Percentiles rank a stretch among this genome's conserved stretches.
phyloP scores from a whole-genome alignment of 208 protist species.

The Crithidia acanthocephali region DNA sequence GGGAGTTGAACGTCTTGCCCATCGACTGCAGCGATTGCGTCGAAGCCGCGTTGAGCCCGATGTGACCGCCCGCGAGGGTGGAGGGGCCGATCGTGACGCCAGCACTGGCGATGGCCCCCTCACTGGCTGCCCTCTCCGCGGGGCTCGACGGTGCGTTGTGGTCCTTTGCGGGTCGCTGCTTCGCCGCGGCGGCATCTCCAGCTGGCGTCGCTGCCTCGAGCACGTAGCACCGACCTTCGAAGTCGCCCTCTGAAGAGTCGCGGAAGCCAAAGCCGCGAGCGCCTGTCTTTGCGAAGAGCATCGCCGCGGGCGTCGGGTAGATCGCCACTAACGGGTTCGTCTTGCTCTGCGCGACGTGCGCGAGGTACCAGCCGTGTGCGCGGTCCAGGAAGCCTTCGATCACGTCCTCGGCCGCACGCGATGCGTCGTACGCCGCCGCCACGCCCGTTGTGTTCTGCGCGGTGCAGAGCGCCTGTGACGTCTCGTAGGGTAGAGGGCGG shows the following conservation, averaged over 20 bases:
- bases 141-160: not conserved
- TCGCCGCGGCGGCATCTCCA: not conserved
- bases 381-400: constrained; percentile 62
- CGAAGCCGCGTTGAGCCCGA: constrained; percentile 12
- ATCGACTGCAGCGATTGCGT: not conserved
- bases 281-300: constrained; percentile 4
- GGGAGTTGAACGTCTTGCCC: constrained; percentile 65
- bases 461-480: constrained; percentile 15
- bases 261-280: not conserved
- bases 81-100: constrained; percentile 3
- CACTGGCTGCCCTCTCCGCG: not conserved
- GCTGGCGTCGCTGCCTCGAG: constrained; percentile 14
- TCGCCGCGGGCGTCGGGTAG: constrained; percentile 35
- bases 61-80: constrained; percentile 12
- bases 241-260: constrained; percentile 4
- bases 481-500: constrained; percentile 25
- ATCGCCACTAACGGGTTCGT: constrained; percentile 44
- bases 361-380: constrained; percentile 59
- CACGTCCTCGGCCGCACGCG: constrained; percentile 23
- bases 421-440: not conserved
- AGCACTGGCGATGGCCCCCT: not conserved
- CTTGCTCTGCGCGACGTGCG: constrained; percentile 22
- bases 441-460: constrained; percentile 9
- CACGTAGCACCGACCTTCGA: constrained; percentile 22
- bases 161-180: too few relatives aligned